These are phyloP conservation scores for Tubosaeta brunneosetosa DNA, from an alignment of 768 basidiomycete species.

Conservation along the genomic window DNA sequence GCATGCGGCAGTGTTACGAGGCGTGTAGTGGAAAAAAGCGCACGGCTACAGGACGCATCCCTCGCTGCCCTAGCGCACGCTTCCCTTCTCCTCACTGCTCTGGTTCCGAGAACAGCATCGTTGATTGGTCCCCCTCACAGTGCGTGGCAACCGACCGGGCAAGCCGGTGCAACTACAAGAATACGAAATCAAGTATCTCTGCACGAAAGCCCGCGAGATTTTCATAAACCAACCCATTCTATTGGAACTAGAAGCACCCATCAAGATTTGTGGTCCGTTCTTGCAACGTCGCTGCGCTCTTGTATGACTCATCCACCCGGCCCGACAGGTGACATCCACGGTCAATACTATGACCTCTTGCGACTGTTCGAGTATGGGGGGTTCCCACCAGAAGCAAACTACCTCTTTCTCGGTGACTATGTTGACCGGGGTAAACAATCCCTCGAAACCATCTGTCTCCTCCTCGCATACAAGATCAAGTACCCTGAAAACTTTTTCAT, in stretches of 20 bases:
- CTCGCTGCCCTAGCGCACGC: neutral
- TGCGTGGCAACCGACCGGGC: slow-evolving; percentile 96
- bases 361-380: slow-evolving; percentile 98
- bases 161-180: slow-evolving; percentile 98
- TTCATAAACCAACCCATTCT: slow-evolving; percentile 99
- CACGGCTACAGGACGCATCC: neutral
- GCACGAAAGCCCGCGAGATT: slow-evolving; percentile 97
- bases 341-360: slow-evolving; percentile 98
- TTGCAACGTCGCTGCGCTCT: slow-evolving; percentile 1
- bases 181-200: slow-evolving; percentile 99
- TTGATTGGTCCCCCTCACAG: slow-evolving; percentile 40
- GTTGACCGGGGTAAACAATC: slow-evolving; percentile 99
- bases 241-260: slow-evolving; percentile 96
- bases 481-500: slow-evolving; percentile 99
- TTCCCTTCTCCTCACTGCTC: neutral
- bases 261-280: slow-evolving; percentile 96
- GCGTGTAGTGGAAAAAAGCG: slow-evolving; percentile 6
- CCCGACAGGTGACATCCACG: slow-evolving; percentile 88
- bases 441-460: slow-evolving; percentile 97
- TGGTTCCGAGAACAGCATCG: slow-evolving; percentile 1
- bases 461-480: slow-evolving; percentile 99
- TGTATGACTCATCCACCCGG: slow-evolving; percentile 22
- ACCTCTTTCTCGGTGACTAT: slow-evolving; percentile 99
- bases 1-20: slow-evolving; percentile 18
- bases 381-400: slow-evolving; percentile 99